Conservation (phyloP, 2,329 filamentous ascomycete genomes). For the Zymoseptoria pseudotritici region DNA sequence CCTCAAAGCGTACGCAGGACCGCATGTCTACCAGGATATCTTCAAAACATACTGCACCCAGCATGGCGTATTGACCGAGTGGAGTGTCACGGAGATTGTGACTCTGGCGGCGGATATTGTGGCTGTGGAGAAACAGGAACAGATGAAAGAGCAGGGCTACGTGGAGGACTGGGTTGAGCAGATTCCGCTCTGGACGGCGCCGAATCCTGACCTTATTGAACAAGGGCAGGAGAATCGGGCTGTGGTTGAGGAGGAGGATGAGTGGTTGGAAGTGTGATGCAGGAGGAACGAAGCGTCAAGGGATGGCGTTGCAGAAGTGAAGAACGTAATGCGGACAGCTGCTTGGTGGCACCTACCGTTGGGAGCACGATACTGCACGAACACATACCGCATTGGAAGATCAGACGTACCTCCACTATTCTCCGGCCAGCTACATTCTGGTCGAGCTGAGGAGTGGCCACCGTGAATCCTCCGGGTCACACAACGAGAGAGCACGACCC, state of each 20-base stretch:
- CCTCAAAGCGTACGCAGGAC: slow-evolving; percentile 18
- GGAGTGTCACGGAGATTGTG: slow-evolving; percentile 30
- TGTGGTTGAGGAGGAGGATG: background rate
- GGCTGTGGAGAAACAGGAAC: slow-evolving; percentile 4
- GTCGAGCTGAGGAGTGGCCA: background rate
- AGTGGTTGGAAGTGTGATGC: background rate
- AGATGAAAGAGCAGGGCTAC: slow-evolving; percentile 5
- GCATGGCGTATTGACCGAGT: slow-evolving; percentile 15
- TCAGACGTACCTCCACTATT: background rate
- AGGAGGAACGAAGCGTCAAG: background rate
- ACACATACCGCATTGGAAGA: background rate
- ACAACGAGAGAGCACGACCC: background rate
- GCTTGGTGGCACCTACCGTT: background rate
- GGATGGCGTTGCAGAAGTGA: background rate
- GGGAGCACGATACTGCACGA: background rate
- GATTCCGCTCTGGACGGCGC: slow-evolving; percentile 20
- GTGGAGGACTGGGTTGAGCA: slow-evolving; percentile 21
- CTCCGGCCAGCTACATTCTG: background rate
- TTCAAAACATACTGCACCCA: slow-evolving; percentile 20
- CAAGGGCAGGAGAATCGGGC: background rate
- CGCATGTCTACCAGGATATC: slow-evolving; percentile 21
- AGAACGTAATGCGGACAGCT: background rate
- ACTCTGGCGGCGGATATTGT: slow-evolving; percentile 20
- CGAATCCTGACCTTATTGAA: background rate
- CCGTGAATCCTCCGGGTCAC: background rate